Base-by-base conservation (phyloP, 2,329 filamentous ascomycete species). In the Elsinoe fawcettii region DNA sequence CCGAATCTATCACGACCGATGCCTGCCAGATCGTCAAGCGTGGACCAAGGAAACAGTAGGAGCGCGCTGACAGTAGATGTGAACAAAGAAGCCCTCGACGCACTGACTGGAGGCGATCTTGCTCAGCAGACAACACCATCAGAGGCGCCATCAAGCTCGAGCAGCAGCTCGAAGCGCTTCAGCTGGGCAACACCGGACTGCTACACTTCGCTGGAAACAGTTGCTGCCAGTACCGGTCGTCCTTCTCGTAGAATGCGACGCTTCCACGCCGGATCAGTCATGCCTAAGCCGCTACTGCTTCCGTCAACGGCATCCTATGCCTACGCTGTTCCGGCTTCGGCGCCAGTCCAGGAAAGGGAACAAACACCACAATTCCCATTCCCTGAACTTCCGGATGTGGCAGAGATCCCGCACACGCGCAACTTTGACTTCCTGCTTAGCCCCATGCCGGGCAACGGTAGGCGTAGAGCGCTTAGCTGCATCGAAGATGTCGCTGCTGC, bases 261-360 rank as follows among this genome's bases (percentile, higher is more conserved):
- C 6, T 71, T 71, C 51, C 67, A 67, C 25, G 67, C 64, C 22
- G 68, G 69, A n/a, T 66, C 63, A 43, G 60, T 64, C 25, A 63
- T 65, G 20, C 67, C 67, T 1, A 69, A 68, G 51, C 65, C 69
- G 22, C 61, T 71, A 18, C 69, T 71, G 8, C 55, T 71, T 34
- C 68, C 69, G 5, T 64, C 64, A 7, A 67, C 68, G 2, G 63
- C 66, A 1, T 62, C 66, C n/a, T 61, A 61, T 57, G 61, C 65
- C 7, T 61, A 63, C 46, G 58, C 55, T 1, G 46, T 62, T 12
- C 63, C 66, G 5, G 62, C 63, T 12, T 64, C 66, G 6, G 66
- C 67, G 2, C 66, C 68, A 3, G 55, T 62, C 7, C 57, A 65
- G 14, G 66, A 69, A 39, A 49, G 55, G 11, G 56, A 62, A 20